Evolutionary conservation across 306 rosid genomes (phyloP).

Genomic region (Lathyrus tuberosus): DNA sequence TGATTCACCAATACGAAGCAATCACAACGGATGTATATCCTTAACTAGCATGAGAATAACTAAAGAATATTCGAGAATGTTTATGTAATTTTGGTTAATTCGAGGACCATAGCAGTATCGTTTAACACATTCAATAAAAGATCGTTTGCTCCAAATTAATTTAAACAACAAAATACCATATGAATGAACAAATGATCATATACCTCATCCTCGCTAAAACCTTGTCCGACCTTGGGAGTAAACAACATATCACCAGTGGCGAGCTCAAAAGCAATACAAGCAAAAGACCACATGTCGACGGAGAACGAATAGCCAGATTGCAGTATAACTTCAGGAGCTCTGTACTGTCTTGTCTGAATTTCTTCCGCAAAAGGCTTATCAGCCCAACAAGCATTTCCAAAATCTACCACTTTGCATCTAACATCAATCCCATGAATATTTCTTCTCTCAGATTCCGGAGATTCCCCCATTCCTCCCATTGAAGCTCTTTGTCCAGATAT

Average conservation of each 20-base stretch:
- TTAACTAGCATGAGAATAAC: constrained; percentile 13
- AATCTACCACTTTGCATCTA: constrained; percentile 94
- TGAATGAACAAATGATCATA: constrained; percentile 41
- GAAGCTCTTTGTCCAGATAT: constrained; percentile 69
- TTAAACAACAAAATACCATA: constrained; percentile 34
- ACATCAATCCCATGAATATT: constrained; percentile 76
- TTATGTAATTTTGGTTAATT: neutral
- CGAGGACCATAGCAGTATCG: neutral
- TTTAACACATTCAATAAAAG: neutral
- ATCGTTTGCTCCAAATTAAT: neutral
- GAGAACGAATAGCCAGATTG: constrained; percentile 83
- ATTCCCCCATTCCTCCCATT: constrained; percentile 58
- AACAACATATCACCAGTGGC: constrained; percentile 98
- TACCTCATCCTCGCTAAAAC: constrained; percentile 98
- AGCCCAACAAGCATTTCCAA: constrained; percentile 95
- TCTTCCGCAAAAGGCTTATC: constrained; percentile 72
- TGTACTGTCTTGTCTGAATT: constrained; percentile 94
- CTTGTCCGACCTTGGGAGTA: constrained; percentile 80
- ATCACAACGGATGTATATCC: constrained; percentile 11
- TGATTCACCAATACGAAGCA: constrained; percentile 15
- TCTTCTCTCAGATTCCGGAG: constrained; percentile 63
- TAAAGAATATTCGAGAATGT: neutral
- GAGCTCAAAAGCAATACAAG: constrained; percentile 88
- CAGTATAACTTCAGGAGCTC: constrained; percentile 95
- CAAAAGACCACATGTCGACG: constrained; percentile 98